A percentile compares a stretch with the other conserved stretches of the same genome.
These are phyloP conservation scores for Glebionis coronaria DNA, from an alignment of 129 eudicot genomes.

Conservation along the genomic window DNA sequence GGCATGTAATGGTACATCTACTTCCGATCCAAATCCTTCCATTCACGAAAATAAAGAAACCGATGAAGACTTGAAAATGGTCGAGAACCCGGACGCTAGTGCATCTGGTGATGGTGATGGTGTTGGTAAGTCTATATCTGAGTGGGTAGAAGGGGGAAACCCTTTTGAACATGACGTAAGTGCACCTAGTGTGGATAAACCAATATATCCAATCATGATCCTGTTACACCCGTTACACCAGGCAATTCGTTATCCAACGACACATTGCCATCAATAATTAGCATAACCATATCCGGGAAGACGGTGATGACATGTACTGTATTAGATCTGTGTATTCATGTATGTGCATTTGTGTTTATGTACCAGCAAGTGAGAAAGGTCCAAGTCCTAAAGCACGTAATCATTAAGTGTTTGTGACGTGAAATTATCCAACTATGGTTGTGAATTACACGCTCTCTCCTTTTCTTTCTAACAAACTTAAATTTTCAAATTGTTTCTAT, in stretches of 20 bases:
- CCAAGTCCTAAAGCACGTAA: too few species aligned
- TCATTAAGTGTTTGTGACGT: too few species aligned
- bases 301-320: conserved; percentile 84
- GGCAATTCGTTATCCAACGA: conserved; percentile 47
- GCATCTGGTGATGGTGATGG: too few species aligned
- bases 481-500: too few species aligned
- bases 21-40: conserved; percentile 24
- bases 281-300: conserved; percentile 90
- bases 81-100: background rate
- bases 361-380: too few species aligned
- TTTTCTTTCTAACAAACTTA: too few species aligned
- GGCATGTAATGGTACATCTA: conserved; percentile 33
- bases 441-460: too few species aligned
- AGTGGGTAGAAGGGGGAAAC: conserved; percentile 26
- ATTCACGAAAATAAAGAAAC: conserved; percentile 15
- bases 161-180: conserved; percentile 46
- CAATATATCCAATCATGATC: conserved; percentile 14
- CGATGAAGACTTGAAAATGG: conserved; percentile 13
- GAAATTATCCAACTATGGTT: too few species aligned
- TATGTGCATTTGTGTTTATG: background rate
- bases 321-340: background rate
- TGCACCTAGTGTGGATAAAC: conserved; percentile 22
- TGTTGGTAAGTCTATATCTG: background rate
- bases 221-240: conserved; percentile 31
- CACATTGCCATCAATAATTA: conserved; percentile 12